Base-by-base conservation (phyloP, 2,329 filamentous ascomycete species). In the Botryotinia calthae region DNA sequence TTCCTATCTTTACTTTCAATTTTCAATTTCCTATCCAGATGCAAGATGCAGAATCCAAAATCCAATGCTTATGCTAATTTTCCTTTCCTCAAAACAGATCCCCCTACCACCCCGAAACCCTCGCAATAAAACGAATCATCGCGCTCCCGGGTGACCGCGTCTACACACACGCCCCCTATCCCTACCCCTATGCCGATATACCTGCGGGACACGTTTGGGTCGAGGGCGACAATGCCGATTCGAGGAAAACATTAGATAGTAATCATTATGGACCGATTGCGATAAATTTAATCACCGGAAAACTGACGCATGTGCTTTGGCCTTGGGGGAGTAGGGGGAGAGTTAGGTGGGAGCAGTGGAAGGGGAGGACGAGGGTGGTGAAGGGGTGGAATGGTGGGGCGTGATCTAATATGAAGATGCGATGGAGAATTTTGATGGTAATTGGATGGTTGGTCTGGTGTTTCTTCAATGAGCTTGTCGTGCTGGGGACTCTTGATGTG, bases 191-290 rank as follows among this genome's bases (percentile, higher is more conserved):
- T 14, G 84, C 92, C 63, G 86, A 87, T 75, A 88, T 99, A 34
- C 95, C 95, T 8, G 87, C 87, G 75, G 94, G 94, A 28, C 95
- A 98, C 84, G 87, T 98, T 42, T 99, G 96, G 96, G 89, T 99
- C 1, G 95, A 98, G 81, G 96, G 96, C 1, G 96, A 99, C 20
- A 82, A 82, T 61, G 78, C 77, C 73, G 87, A 88, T 78, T 87
- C 88, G 77, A 86, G 87, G 68, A 88, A 88, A 78, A 93, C 89
- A 72, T 82, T 90, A 74, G 96, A 99, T 83, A 97, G 94, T 82
- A 97, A 97, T 82, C 89, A 89, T 20, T 98, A 97, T 82, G 96
- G 96, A 1, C 94, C 96, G 6, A 89, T 97, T 65, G 91, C 92
- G 37, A 89, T 88, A 76, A 88, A 88, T 71, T 81, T 98, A 75